phyloP scores from a whole-genome alignment of 495 filamentous ascomycete species.

The Trypethelium eluteriae region DNA sequence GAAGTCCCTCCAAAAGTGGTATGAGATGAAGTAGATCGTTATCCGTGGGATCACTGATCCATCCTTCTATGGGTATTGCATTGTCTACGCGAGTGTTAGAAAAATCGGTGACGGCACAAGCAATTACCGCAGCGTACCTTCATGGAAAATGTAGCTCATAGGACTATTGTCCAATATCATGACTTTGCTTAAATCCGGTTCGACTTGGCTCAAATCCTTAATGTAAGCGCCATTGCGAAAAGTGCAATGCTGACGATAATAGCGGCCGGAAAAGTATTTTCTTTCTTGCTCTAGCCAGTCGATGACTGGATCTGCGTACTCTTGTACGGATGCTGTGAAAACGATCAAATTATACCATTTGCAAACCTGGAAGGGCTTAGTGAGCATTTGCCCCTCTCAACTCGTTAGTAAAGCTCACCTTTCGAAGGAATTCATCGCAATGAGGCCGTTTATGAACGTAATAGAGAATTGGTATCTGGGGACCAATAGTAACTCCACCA shows the following conservation, averaged over 20 bases:
- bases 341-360: slow-evolving; percentile 98
- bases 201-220: slow-evolving; percentile 92
- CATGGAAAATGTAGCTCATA: slow-evolving; percentile 96
- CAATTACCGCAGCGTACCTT: slow-evolving; percentile 53
- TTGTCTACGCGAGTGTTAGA: slow-evolving; percentile 55
- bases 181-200: slow-evolving; percentile 91
- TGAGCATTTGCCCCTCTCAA: background rate
- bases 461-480: slow-evolving; percentile 93
- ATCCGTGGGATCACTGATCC: slow-evolving; percentile 87
- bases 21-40: slow-evolving; percentile 85
- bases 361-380: slow-evolving; percentile 48
- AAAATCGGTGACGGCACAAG: background rate
- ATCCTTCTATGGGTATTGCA: slow-evolving; percentile 86
- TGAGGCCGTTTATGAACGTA: slow-evolving; percentile 97
- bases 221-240: slow-evolving; percentile 92
- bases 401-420: slow-evolving; percentile 43
- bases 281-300: slow-evolving; percentile 97
- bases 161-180: slow-evolving; percentile 99
- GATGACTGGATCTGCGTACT: slow-evolving; percentile 97
- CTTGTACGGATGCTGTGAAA: slow-evolving; percentile 95
- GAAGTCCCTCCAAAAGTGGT: slow-evolving; percentile 87
- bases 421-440: slow-evolving; percentile 93
- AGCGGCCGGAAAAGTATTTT: slow-evolving; percentile 86
- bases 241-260: slow-evolving; percentile 95
- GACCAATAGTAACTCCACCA: slow-evolving; percentile 46